A percentile compares a stretch with the other conserved stretches of the same genome.
These are phyloP conservation scores for Aquilaria malaccensis DNA, from an alignment of 345 rosid species.

Conservation along the genomic window DNA sequence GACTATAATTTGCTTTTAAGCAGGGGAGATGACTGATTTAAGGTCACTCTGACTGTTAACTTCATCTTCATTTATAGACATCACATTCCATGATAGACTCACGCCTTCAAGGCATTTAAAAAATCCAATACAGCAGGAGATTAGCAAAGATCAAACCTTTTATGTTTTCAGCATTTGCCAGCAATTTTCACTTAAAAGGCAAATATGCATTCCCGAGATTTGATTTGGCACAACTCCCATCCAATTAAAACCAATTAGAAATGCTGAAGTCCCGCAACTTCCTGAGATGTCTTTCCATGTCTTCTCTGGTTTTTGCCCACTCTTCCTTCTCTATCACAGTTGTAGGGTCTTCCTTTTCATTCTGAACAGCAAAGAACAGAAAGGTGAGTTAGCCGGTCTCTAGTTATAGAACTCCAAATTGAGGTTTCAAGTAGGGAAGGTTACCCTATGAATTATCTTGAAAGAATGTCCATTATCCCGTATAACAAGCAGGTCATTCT, in stretches of 20 bases:
- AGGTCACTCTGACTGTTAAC: too few species aligned
- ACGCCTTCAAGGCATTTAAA: too few species aligned
- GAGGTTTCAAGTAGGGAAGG: slow-evolving; percentile 6
- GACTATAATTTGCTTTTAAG: too few species aligned
- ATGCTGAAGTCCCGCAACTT: slow-evolving; percentile 73
- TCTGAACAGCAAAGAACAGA: slow-evolving; percentile 25
- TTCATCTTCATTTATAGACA: too few species aligned
- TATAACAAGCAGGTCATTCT: slow-evolving; percentile 72
- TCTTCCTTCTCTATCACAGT: slow-evolving; percentile 82
- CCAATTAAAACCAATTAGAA: slow-evolving; percentile 76
- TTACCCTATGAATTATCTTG: slow-evolving; percentile 64
- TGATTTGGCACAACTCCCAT: neutral
- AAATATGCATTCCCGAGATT: too few species aligned
- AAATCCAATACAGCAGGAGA: too few species aligned
- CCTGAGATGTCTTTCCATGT: slow-evolving; percentile 90
- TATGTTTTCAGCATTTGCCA: too few species aligned
- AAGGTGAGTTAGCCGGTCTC: neutral
- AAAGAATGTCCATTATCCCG: slow-evolving; percentile 78
- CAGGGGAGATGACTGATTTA: too few species aligned
- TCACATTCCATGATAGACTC: too few species aligned
- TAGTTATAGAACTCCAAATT: neutral
- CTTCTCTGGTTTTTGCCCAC: slow-evolving; percentile 65
- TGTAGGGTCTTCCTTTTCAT: slow-evolving; percentile 65
- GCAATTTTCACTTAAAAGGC: too few species aligned
- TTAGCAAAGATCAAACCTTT: too few species aligned